Evolutionary conservation across 73 alveolate species (phyloP).

Genomic region (Urostyla sp.): DNA sequence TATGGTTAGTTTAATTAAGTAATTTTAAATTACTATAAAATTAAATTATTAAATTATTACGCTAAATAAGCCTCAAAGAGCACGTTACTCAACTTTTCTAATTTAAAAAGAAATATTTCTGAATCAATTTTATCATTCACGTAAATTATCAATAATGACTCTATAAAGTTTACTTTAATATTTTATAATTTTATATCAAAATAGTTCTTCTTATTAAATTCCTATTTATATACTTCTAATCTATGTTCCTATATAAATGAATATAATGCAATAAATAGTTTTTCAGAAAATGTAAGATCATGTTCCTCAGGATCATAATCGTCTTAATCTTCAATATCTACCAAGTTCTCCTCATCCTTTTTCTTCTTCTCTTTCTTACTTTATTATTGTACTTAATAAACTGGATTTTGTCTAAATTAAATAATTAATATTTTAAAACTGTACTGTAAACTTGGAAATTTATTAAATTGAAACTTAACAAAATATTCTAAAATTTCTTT

Average conservation of each 20-base stretch:
- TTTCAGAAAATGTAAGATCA: slow-evolving; percentile 22
- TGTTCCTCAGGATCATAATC: slow-evolving; percentile 34
- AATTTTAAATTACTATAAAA: neutral
- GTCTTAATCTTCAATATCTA: slow-evolving; percentile 38
- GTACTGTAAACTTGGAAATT: slow-evolving; percentile 24
- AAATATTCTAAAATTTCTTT: slow-evolving; percentile 36
- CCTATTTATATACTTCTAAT: neutral
- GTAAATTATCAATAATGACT: slow-evolving; percentile 13
- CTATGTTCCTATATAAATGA: slow-evolving; percentile 6
- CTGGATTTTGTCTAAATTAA: slow-evolving; percentile 5
- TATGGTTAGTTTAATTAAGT: neutral
- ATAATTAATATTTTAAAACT: neutral
- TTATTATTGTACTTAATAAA: neutral
- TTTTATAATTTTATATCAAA: too few relatives aligned
- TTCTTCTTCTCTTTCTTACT: neutral
- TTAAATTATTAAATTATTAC: slow-evolving; percentile 10
- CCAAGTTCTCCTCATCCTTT: neutral
- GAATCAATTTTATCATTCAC: slow-evolving; percentile 12
- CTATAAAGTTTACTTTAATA: slow-evolving; percentile 1
- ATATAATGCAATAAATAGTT: slow-evolving; percentile 23
- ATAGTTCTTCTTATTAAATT: neutral
- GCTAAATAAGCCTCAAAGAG: slow-evolving; percentile 30
- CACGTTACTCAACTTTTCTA: slow-evolving; percentile 12
- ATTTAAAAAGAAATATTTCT: slow-evolving; percentile 22
- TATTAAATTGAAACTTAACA: neutral